Conservation (phyloP, 345 rosid genomes). For the Garcia nutans region DNA sequence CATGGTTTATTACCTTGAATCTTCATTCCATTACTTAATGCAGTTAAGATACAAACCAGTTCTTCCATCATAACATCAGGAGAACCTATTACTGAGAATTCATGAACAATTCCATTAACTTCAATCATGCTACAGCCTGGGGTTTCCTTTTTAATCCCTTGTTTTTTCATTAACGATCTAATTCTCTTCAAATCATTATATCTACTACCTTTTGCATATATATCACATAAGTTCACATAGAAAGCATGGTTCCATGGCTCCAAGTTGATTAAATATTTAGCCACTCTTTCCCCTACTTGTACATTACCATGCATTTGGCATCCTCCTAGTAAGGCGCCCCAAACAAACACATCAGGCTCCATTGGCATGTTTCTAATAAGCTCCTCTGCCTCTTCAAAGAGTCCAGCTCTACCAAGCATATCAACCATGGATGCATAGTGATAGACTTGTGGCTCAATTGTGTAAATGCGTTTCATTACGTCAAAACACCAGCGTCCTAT, state of each 20-base stretch:
- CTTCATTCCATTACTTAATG: conserved; percentile 38
- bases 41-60: conserved; percentile 27
- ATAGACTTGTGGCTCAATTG: conserved; percentile 42
- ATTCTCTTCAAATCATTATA: conserved; percentile 39
- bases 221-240: conserved; percentile 51
- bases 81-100: conserved; percentile 46
- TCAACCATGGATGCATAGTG: conserved; percentile 63
- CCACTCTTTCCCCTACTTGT: conserved; percentile 51
- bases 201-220: conserved; percentile 55
- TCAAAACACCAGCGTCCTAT: conserved; percentile 51
- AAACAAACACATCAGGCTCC: conserved; percentile 55
- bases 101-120: conserved; percentile 49
- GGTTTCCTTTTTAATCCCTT: conserved; percentile 46
- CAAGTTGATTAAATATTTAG: conserved; percentile 39
- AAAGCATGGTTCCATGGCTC: conserved; percentile 57
- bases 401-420: conserved; percentile 50
- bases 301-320: conserved; percentile 56
- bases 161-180: conserved; percentile 45
- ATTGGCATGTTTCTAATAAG: conserved; percentile 51
- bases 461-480: conserved; percentile 40
- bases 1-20: not conserved
- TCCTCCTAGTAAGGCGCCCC: conserved; percentile 66
- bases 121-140: conserved; percentile 64
- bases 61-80: conserved; percentile 35
- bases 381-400: conserved; percentile 49